phyloP scores from a whole-genome alignment of 73 alveolate genomes.

The Diophrys appendiculata region DNA sequence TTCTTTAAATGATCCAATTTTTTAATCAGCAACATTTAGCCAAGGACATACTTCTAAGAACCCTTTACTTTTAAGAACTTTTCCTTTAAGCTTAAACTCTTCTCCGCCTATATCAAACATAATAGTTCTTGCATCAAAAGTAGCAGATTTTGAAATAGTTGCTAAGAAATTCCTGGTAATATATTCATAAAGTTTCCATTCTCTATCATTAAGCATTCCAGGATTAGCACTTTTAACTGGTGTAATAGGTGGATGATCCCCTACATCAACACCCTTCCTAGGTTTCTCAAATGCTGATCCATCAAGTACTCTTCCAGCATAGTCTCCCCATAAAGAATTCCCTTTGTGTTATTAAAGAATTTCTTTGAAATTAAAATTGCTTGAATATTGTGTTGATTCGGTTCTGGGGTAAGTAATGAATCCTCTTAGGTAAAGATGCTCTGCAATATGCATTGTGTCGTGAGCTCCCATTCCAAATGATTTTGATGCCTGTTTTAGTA shows the following conservation, averaged over 20 bases:
- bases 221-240: constrained; percentile 95
- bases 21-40: constrained; percentile 58
- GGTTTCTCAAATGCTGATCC: constrained; percentile 68
- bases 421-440: constrained; percentile 97
- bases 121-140: constrained; percentile 84
- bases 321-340: constrained; percentile 78
- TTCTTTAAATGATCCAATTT: constrained; percentile 67
- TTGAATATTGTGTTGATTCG: constrained; percentile 95
- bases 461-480: constrained; percentile 96
- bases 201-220: constrained; percentile 72
- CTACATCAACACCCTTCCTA: constrained; percentile 95
- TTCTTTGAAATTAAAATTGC: constrained; percentile 86
- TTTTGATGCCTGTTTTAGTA: constrained; percentile 92
- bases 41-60: constrained; percentile 84
- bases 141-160: constrained; percentile 91
- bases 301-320: constrained; percentile 61
- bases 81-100: constrained; percentile 81
- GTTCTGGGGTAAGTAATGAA: constrained; percentile 99
- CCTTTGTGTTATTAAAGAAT: constrained; percentile 66
- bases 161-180: constrained; percentile 97
- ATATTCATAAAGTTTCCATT: constrained; percentile 88
- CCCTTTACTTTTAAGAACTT: constrained; percentile 81
- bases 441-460: constrained; percentile 98
- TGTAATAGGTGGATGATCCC: constrained; percentile 99
- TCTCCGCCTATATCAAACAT: constrained; percentile 74